Evolutionary conservation across 345 rosid genomes (phyloP).

Genomic region (Cardamine resedifolia): DNA sequence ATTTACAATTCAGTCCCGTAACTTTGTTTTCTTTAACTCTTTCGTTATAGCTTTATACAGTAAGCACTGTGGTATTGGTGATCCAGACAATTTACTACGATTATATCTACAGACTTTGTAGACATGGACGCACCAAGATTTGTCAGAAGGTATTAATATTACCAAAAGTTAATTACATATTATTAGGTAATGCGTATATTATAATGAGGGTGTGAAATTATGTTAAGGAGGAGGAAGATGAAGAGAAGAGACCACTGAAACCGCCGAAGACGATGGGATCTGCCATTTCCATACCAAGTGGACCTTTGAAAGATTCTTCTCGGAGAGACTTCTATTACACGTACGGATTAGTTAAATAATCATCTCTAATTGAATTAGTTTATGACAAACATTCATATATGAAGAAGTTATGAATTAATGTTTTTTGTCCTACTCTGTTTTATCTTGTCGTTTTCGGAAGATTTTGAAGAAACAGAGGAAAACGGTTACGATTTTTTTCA

Average conservation of each 20-base stretch:
- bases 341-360: conserved; percentile 36
- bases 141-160: conserved; percentile 11
- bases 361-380: neutral
- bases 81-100: conserved; percentile 82
- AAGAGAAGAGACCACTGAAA: conserved; percentile 54
- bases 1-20: neutral
- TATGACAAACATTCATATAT: neutral
- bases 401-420: neutral
- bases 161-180: neutral
- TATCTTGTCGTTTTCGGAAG: neutral
- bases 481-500: neutral
- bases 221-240: conserved; percentile 41
- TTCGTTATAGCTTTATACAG: conserved; percentile 67
- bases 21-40: neutral
- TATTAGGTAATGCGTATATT: neutral
- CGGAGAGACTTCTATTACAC: conserved; percentile 61
- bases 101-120: conserved; percentile 50
- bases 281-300: conserved; percentile 60
- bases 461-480: neutral
- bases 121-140: conserved; percentile 32
- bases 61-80: conserved; percentile 72
- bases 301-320: conserved; percentile 40
- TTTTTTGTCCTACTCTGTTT: conserved; percentile 3
- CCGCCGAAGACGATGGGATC: conserved; percentile 38
- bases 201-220: neutral